Conservation (phyloP, 805 yeast genomes). For the Lipomyces japonicus region DNA sequence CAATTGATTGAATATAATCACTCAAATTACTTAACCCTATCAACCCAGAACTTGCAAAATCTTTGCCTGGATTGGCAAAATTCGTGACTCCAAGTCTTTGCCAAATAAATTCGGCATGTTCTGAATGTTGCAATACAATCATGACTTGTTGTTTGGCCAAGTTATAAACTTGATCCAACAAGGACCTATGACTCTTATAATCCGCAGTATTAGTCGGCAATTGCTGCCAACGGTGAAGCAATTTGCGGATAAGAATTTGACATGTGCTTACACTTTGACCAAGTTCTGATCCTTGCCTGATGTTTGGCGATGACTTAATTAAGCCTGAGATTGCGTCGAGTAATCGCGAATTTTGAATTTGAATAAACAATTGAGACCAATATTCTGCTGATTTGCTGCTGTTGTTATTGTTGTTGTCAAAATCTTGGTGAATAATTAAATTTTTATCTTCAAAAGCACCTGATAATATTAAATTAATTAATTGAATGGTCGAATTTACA, state of each 20-base stretch:
- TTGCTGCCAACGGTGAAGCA: slow-evolving; percentile 1
- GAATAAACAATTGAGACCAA: no score
- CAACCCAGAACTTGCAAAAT: slow-evolving; percentile 13
- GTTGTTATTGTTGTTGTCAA: no score
- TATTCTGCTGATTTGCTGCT: no score
- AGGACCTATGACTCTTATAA: background rate
- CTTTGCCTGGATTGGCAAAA: slow-evolving; percentile 1
- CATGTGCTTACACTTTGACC: no score
- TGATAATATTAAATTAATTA: slow-evolving; percentile 7
- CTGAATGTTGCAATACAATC: background rate
- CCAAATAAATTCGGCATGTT: slow-evolving; percentile 3
- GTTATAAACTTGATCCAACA: background rate
- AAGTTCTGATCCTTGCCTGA: no score
- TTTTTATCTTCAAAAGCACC: no score
- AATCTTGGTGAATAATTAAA: no score
- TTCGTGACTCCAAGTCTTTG: slow-evolving; percentile 10
- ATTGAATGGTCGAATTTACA: slow-evolving; percentile 2
- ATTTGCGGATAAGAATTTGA: background rate
- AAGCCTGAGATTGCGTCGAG: no score
- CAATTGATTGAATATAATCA: background rate
- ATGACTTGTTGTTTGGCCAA: background rate
- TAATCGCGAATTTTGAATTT: no score
- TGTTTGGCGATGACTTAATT: no score
- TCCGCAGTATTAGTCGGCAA: background rate
- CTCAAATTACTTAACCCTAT: slow-evolving; percentile 15